Base-by-base conservation (phyloP, 2,329 filamentous ascomycete genomes). In the Venturia effusa region DNA sequence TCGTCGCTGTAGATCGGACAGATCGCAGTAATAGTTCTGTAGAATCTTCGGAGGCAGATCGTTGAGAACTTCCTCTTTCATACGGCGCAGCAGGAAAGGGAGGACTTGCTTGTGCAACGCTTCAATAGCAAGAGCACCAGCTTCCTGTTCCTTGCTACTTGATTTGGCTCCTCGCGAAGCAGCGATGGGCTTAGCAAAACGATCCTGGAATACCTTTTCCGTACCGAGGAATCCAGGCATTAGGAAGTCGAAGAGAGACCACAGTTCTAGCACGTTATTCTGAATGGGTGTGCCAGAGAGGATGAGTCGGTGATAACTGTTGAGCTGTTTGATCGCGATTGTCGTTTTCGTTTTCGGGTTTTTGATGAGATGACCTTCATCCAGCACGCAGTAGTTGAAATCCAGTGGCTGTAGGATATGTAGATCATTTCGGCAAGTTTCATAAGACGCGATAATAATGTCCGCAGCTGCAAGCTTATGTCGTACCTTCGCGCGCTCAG, bases 21-120 rank as follows among this genome's bases (percentile, higher is more conserved):
- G 86, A 71, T 99, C 94, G 75, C 94, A 99, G 78, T 99, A 99
- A 79, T 99, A 99, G 75, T 99, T 99, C 74, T 99, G 94, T 61
- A 99, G 79, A 70, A 99, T 99, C 85, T 99, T 99, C 8, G 94
- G 94, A 1, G 94, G 94, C 10, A 99, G 80, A 71, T 99, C 94
- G 69, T 99, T 90, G 66, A 99, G 81, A 22, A 99, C 94, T 74
- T 99, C 94, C 77, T 99, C 94, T 77, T 99, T 99, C 69, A 99
- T 83, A 70, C 94, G 92, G 66, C 94, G 90, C 45, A 99, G 84
- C 66, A 99, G 81, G 86, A 99, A 99, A 1, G 94, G 94, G 40
- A 99, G 79, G 1, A 99, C 95, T 73, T 99, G 94, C 74, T 99
- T 99, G 78, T 99, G 94, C 27, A 99, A 80, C n/a, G 94, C 94